Base-by-base conservation (phyloP, 352 stramenopile species). In the Globisporangium sylvaticum region DNA sequence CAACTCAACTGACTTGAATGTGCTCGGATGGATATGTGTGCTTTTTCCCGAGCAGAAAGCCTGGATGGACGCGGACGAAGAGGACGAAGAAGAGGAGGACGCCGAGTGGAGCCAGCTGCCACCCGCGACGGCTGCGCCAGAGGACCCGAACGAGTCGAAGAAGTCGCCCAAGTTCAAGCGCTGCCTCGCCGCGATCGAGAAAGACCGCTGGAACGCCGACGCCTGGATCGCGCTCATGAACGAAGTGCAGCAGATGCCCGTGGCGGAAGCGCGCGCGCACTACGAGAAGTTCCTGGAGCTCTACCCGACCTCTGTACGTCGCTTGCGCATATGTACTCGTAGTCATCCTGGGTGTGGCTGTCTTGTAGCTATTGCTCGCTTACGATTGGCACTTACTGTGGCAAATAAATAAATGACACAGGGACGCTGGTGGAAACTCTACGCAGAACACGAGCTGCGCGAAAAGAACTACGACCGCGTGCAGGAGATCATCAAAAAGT, bases 401-500 rank as follows among this genome's bases (percentile, higher is more conserved):
- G 27, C 22, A 32, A 50, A 32, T 55, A 32, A 50, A 32, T 55
- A 22, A 25, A 24, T 57, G 48, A 14, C 10, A 52, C 29, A 84
- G 75, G 88, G 87, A 3, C 84, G 83, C 48, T 95, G 87, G 87
- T 96, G 88, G 88, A 94, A 92, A 58, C 75, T 92, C 39, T 94
- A 88, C 42, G 87, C 88, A 1, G 88, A 95, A 70, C 88, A 96
- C 66, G 88, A 96, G 66, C 67, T 95, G 52, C 78, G 81, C 18
- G 87, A 94, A 58, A 92, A 94, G 64, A 73, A 96, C 53, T 94
- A 94, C 58, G 84, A 94, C 57, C 86, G 86, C 60, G 88, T 95
- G 24, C 88, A 94, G 64, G 84, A 88, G 62, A 92, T 96, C 70
- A 92, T 96, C 58, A 90, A 92, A 70, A 93, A 92, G 73, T 92